A percentile compares a stretch with the other conserved stretches of the same genome.
These are phyloP conservation scores for Adansonia madagascariensis DNA, from an alignment of 441 rosid genomes.

Conservation along the genomic window DNA sequence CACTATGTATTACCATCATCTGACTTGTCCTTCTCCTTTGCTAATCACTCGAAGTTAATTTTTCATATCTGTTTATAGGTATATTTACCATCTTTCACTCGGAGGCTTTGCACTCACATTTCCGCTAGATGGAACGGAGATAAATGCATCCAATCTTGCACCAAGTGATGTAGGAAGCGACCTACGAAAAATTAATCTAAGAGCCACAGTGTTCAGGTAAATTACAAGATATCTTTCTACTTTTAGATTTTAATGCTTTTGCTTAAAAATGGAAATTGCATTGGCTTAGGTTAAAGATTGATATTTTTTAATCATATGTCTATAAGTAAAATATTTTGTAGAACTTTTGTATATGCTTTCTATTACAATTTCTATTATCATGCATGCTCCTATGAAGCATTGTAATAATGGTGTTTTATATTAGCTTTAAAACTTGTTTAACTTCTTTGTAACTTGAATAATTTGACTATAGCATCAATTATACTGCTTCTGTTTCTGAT, in stretches of 20 bases:
- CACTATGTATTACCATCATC: not conserved
- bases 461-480: not conserved
- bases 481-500: not conserved
- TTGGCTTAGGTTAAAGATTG: not conserved
- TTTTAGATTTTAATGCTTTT: not conserved
- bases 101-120: slow-evolving; percentile 74
- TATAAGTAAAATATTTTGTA: not conserved
- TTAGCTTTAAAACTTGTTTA: not conserved
- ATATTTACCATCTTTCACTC: slow-evolving; percentile 64
- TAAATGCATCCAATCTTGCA: slow-evolving; percentile 23
- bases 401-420: not conserved
- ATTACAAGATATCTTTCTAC: slow-evolving; percentile 12
- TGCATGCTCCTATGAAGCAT: not conserved
- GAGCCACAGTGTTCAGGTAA: slow-evolving; percentile 65
- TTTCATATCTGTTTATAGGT: slow-evolving; percentile 45
- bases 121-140: slow-evolving; percentile 42
- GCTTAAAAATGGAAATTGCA: not conserved
- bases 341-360: not conserved
- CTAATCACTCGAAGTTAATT: not conserved
- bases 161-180: slow-evolving; percentile 42
- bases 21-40: not conserved
- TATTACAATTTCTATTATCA: not conserved
- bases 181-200: slow-evolving; percentile 60
- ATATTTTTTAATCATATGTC: not conserved
- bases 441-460: not conserved